These are phyloP conservation scores for Stropharia rugosoannulata DNA, from an alignment of 768 basidiomycete species.

Conservation along the genomic window DNA sequence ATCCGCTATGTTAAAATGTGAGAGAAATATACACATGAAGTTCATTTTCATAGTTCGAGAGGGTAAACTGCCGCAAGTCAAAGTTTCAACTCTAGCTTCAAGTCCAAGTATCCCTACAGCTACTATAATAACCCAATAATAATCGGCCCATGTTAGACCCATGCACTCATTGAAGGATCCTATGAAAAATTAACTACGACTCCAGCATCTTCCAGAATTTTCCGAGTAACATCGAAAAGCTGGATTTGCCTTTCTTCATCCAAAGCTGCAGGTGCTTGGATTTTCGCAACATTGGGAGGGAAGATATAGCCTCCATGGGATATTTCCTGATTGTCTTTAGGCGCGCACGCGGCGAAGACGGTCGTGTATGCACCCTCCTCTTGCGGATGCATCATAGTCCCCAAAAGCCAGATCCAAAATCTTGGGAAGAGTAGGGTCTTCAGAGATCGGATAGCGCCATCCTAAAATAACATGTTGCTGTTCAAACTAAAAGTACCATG, in stretches of 20 bases:
- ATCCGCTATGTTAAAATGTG: too few relatives aligned
- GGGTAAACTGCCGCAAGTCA: too few relatives aligned
- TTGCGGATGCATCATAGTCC: conserved; percentile 21
- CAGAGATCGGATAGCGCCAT: conserved; percentile 18
- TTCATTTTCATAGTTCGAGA: too few relatives aligned
- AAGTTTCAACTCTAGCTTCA: too few relatives aligned
- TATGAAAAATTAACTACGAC: background rate
- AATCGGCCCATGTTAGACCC: background rate
- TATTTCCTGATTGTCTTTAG: conserved; percentile 15
- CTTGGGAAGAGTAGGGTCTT: conserved; percentile 16
- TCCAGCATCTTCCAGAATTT: conserved; percentile 7
- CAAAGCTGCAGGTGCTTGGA: conserved; percentile 12
- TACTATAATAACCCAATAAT: too few relatives aligned
- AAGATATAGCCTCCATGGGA: conserved; percentile 20
- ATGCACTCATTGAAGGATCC: background rate
- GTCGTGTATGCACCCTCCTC: conserved; percentile 19
- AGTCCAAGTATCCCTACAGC: background rate
- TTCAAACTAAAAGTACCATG: background rate
- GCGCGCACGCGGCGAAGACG: conserved; percentile 18
- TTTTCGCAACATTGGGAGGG: conserved; percentile 13
- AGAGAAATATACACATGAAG: too few relatives aligned
- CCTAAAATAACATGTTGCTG: conserved; percentile 5
- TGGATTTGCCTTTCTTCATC: conserved; percentile 9
- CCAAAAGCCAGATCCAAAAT: conserved; percentile 23
- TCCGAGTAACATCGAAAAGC: conserved; percentile 10